A percentile compares a stretch with the other conserved stretches of the same genome.
phyloP scores from a whole-genome alignment of 495 filamentous ascomycete species.

The Neurospora sublineolata region DNA sequence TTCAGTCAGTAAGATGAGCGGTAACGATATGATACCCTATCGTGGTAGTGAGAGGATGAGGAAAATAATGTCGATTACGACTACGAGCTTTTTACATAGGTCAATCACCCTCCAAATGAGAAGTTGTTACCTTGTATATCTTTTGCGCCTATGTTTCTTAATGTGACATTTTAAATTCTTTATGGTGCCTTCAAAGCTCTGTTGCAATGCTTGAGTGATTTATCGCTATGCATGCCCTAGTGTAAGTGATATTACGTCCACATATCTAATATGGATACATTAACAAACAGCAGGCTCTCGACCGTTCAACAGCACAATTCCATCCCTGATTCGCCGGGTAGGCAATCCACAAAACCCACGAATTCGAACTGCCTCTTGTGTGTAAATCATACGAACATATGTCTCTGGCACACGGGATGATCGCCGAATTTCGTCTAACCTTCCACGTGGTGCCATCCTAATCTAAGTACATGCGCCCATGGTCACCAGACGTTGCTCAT shows the following conservation, averaged over 20 bases:
- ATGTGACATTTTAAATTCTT: background rate
- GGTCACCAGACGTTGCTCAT: background rate
- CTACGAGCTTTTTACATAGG: background rate
- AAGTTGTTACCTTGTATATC: background rate
- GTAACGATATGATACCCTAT: background rate
- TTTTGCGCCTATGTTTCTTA: background rate
- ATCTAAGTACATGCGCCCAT: background rate
- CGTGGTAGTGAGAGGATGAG: background rate
- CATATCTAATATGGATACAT: background rate
- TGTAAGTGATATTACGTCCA: background rate
- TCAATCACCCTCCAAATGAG: background rate
- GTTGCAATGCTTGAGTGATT: background rate
- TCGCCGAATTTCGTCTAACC: background rate
- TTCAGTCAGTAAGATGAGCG: background rate
- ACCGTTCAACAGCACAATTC: background rate
- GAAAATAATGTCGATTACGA: background rate
- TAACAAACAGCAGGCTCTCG: background rate
- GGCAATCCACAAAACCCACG: too few relatives aligned
- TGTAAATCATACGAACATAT: too few relatives aligned
- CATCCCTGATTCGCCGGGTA: background rate
- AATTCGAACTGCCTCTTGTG: too few relatives aligned
- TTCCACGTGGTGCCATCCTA: background rate
- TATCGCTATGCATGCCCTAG: background rate
- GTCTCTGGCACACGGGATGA: too few relatives aligned
- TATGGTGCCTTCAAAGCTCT: background rate